Evolutionary conservation across 2,329 filamentous ascomycete genomes (phyloP).

Genomic region (Lecanicillium sp.): DNA sequence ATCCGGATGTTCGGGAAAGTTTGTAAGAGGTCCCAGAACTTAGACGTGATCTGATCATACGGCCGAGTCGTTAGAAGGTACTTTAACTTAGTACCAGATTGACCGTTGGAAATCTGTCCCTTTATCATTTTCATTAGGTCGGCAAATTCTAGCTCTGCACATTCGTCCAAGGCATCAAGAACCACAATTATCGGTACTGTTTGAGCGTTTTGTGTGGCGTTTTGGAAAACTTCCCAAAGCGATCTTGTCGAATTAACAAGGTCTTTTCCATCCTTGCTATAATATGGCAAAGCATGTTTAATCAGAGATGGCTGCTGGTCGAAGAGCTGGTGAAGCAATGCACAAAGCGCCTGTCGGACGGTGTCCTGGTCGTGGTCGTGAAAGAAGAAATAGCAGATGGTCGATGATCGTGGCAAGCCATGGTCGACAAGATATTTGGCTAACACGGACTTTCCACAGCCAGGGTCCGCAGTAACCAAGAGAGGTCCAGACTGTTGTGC

Average conservation of each 20-base stretch:
- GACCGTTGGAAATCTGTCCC: conserved; percentile 1
- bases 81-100: conserved; percentile 16
- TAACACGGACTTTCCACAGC: conserved; percentile 30
- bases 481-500: conserved; percentile 18
- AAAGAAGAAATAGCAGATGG: conserved; percentile 36
- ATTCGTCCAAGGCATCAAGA: conserved; percentile 34
- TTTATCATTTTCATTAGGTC: conserved; percentile 12
- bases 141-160: conserved; percentile 15
- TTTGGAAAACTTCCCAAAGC: conserved; percentile 27
- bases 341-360: conserved; percentile 26
- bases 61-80: conserved; percentile 28
- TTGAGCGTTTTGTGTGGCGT: conserved; percentile 16
- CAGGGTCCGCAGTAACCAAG: conserved; percentile 29
- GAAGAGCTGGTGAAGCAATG: conserved; percentile 32
- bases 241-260: conserved; percentile 16
- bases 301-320: conserved; percentile 20
- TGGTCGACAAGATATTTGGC: conserved; percentile 24
- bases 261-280: conserved; percentile 15
- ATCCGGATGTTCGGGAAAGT: conserved; percentile 23
- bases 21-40: conserved; percentile 15
- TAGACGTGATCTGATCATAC: conserved; percentile 19
- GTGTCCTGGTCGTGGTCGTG: conserved; percentile 30
- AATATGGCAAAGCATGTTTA: conserved; percentile 21
- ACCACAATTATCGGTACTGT: conserved; percentile 24
- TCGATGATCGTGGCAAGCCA: conserved; percentile 13